Evolutionary conservation across 176 grass and related monocot species (phyloP).

Genomic region (Guadua angustifolia): DNA sequence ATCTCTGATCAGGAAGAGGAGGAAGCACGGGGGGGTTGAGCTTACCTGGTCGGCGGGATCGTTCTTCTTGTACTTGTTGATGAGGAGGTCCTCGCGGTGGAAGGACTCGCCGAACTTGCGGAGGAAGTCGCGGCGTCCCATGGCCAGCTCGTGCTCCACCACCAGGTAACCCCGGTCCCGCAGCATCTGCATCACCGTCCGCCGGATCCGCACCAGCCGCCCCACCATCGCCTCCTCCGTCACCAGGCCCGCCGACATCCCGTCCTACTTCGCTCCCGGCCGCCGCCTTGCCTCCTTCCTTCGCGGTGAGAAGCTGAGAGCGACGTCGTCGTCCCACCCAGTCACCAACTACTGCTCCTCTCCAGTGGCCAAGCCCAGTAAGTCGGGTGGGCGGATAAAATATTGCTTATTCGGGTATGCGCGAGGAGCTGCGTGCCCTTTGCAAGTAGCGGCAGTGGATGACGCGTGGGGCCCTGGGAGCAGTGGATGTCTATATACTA

Average conservation of each 20-base stretch:
- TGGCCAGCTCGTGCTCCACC: constrained; percentile 79
- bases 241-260: constrained; percentile 51
- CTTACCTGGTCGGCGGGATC: constrained; percentile 75
- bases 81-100: constrained; percentile 84
- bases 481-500: neutral
- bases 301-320: constrained; percentile 10
- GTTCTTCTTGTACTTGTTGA: constrained; percentile 94
- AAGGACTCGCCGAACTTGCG: constrained; percentile 82
- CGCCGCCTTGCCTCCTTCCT: neutral
- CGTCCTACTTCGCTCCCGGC: neutral
- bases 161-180: constrained; percentile 87
- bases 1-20: constrained; percentile 3
- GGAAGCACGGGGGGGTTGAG: constrained; percentile 22
- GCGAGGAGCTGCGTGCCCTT: neutral
- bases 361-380: neutral
- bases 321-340: constrained; percentile 10
- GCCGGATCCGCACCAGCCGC: constrained; percentile 74
- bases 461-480: neutral
- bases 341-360: neutral
- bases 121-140: constrained; percentile 68
- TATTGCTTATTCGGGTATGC: too few relatives aligned
- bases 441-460: neutral
- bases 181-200: constrained; percentile 98
- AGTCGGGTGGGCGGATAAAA: neutral
- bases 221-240: constrained; percentile 57